Base-by-base conservation (phyloP, 768 basidiomycete genomes). In the Dioszegia crocea region DNA sequence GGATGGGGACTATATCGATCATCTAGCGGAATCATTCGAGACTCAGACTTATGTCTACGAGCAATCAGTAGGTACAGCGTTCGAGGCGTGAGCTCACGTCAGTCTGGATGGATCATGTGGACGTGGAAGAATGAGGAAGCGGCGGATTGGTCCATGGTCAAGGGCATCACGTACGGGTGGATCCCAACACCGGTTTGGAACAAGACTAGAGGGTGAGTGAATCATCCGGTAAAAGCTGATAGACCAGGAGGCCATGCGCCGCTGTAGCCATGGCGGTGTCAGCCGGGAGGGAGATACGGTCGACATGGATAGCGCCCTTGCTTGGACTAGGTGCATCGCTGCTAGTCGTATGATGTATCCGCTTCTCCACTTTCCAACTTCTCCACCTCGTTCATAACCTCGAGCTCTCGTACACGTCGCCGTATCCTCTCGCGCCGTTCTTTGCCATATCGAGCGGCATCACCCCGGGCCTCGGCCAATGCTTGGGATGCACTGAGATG, bases 41-140 rank as follows among this genome's bases (percentile, higher is more conserved):
- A 85, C 84, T 3, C 89, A 91, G 76, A 84, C 86, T 14, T 83
- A 82, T 57, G 81, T 88, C 51, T 88, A 86, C 21, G 89, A 91
- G 76, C 80, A 79, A 31, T 81, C 85, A 14, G 71, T 68, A 59
- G 50, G 68, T 64, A 0, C 12, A 21, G 10, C 3, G 21, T 0
- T 31, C 12, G 19, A 33, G 21, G 27, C 30, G 33, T 17, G 3
- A 19, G 56, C 38, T 46, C 21, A 53, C 29, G 17, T 27, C 29
- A 63, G 53, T 58, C 49, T 30, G 49, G 60, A 21, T 68, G 66
- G 64, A 51, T 67, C 56, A 59, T 60, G 52, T 74, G 73, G 75
- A 70, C 71, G 1, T 76, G 75, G 75, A 76, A 76, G 63, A 74
- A 73, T n/a, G 75, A 76, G 51, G 57, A 65, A 41, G 75, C 75